These are phyloP conservation scores for Penicillium chermesinum DNA, from an alignment of 495 filamentous ascomycete species.

Conservation along the genomic window DNA sequence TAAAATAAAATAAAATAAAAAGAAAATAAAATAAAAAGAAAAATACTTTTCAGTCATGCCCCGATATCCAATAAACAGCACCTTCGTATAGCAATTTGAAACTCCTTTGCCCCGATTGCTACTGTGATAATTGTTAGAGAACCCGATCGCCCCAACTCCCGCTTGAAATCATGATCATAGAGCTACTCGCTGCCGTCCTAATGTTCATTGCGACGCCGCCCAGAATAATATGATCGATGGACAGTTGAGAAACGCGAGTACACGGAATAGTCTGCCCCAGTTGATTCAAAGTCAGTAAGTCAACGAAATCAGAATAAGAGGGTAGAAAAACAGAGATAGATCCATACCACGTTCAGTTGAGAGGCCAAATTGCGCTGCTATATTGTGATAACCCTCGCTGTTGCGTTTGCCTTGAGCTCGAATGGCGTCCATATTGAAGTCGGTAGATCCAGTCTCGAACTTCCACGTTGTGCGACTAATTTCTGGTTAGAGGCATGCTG, in stretches of 20 bases:
- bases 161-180: background rate
- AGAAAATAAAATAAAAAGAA: too few species aligned
- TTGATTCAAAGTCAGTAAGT: conserved; percentile 4
- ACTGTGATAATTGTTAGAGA: too few species aligned
- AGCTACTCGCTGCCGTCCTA: background rate
- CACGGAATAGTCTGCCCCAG: conserved; percentile 33
- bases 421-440: conserved; percentile 36
- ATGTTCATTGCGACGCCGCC: conserved; percentile 4
- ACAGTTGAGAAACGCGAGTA: conserved; percentile 41
- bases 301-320: background rate
- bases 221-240: conserved; percentile 22
- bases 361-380: conserved; percentile 58
- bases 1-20: too few species aligned
- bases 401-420: conserved; percentile 34
- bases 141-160: background rate
- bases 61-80: too few species aligned
- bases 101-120: too few species aligned
- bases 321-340: conserved; percentile 22
- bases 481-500: too few species aligned
- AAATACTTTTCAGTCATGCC: too few species aligned
- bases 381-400: conserved; percentile 61
- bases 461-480: conserved; percentile 58
- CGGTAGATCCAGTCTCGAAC: conserved; percentile 35
- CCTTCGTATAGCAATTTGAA: too few species aligned
- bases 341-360: conserved; percentile 48